Evolutionary conservation across 108 stramenopile genomes (phyloP).

Genomic region (Heterococcus sp.): DNA sequence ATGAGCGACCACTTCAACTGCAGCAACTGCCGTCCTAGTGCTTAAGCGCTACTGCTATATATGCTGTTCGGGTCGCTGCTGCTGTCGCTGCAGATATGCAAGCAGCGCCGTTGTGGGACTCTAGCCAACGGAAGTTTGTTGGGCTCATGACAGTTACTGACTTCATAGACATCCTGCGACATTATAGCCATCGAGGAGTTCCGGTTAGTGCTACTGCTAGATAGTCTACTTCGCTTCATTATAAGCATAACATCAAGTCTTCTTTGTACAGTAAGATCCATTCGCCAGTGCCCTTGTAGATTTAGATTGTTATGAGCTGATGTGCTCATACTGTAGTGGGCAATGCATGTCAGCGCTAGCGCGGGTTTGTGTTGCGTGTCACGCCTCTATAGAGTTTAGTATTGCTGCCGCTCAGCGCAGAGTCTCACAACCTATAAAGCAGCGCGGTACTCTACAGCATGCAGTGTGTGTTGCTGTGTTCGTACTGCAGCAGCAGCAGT

Average conservation of each 20-base stretch:
- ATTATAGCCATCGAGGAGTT: conserved; percentile 60
- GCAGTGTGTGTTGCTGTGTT: too few species aligned
- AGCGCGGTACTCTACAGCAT: too few species aligned
- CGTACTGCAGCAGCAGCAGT: background rate
- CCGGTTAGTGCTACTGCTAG: conserved; percentile 2
- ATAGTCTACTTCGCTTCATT: too few species aligned
- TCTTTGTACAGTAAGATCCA: background rate
- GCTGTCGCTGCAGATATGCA: conserved; percentile 20
- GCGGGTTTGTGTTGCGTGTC: too few species aligned
- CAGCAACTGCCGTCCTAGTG: background rate
- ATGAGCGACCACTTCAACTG: background rate
- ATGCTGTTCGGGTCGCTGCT: background rate
- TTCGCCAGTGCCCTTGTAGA: background rate
- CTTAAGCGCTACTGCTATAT: background rate
- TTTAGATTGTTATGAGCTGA: background rate
- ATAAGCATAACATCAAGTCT: too few species aligned
- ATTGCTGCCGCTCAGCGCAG: too few species aligned
- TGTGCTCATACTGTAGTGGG: too few species aligned
- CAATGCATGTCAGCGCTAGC: too few species aligned
- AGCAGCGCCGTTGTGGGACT: conserved; percentile 89
- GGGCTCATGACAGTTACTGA: conserved; percentile 90
- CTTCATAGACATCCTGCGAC: conserved; percentile 86
- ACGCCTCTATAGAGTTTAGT: too few species aligned
- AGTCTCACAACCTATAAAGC: too few species aligned
- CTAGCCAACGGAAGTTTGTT: conserved; percentile 73